Base-by-base conservation (phyloP, 192 early-diverging fungal genomes). In the Martensiomyces pterosporus region DNA sequence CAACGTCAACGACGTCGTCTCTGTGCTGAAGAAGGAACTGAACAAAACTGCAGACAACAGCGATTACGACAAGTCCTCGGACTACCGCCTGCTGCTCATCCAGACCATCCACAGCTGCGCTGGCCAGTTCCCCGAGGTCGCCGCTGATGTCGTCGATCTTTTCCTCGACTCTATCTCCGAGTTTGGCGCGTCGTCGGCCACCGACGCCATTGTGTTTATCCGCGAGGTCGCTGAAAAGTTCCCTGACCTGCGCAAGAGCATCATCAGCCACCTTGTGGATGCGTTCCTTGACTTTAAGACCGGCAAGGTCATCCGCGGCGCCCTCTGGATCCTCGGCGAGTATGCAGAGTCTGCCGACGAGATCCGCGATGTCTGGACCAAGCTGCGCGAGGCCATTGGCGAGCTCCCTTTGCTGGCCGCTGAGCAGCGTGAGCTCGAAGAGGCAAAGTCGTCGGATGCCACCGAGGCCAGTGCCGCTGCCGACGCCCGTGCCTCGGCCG, bases 261-360 rank as follows among this genome's bases (percentile, higher is more conserved):
- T 99, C 58, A 57, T 91, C 42, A 79, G 82, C 34, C 80, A 82
- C 39, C 78, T 99, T 17, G 71, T 95, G 22, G 82, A 88, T 32
- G 83, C 86, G 10, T 95, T 99, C 55, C 45, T 58, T 24, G 92
- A 98, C 25, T 85, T 98, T 70, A 93, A 91, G 64, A 86, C 88
- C 2, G 86, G 90, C 45, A 83, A 92, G 62, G 93, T 97, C 3
- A 85, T 94, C 64, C 84, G 97, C 38, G 97, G 94, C 21, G 97
- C 92, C 15, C 79, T 99, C 37, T 99, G 97, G 97, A 96, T 98
- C 58, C 78, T 99, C 52, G 94, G 97, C 42, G 97, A 99, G 77
- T 99, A 97, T 57, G 88, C 88, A 38, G 66, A 83, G 50, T 76
- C 78, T n/a, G 72, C 60, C 8, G 71, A 79, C 48, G 82, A 85